These are phyloP conservation scores for Pyrenopolyporus hunteri DNA, from an alignment of 495 filamentous ascomycete species.

Conservation along the genomic window DNA sequence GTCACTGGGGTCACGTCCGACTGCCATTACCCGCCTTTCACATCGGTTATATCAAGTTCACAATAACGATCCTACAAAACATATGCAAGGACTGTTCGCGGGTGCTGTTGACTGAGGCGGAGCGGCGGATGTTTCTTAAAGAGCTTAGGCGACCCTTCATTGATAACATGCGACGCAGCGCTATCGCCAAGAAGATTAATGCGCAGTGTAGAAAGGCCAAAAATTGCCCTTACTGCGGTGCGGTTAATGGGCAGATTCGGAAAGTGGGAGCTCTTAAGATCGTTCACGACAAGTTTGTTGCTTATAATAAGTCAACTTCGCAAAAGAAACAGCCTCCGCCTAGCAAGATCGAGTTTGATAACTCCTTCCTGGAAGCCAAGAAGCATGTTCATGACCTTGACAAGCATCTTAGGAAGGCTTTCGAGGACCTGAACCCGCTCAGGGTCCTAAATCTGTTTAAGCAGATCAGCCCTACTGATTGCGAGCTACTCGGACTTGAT, in stretches of 20 bases:
- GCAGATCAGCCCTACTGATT: slow-evolving; percentile 81
- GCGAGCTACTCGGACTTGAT: slow-evolving; percentile 87
- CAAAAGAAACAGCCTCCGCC: slow-evolving; percentile 79
- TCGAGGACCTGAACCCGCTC: slow-evolving; percentile 92
- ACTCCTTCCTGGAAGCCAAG: slow-evolving; percentile 78
- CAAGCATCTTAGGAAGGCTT: slow-evolving; percentile 84
- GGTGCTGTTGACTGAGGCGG: slow-evolving; percentile 77
- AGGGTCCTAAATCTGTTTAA: slow-evolving; percentile 89
- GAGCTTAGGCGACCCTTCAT: slow-evolving; percentile 80
- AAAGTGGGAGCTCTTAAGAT: slow-evolving; percentile 89
- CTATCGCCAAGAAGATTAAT: slow-evolving; percentile 84
- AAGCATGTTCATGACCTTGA: slow-evolving; percentile 80
- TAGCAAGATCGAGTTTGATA: slow-evolving; percentile 81
- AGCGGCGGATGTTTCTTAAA: slow-evolving; percentile 72
- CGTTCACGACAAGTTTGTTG: slow-evolving; percentile 88
- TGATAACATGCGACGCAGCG: slow-evolving; percentile 79
- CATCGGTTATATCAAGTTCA: slow-evolving; percentile 91
- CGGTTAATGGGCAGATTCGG: slow-evolving; percentile 85
- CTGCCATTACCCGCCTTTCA: slow-evolving; percentile 92
- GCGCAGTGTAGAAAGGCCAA: slow-evolving; percentile 86
- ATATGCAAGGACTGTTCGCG: slow-evolving; percentile 89
- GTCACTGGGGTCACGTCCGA: slow-evolving; percentile 92
- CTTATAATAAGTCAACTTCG: slow-evolving; percentile 84
- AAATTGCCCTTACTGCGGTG: slow-evolving; percentile 74
- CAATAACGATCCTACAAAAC: slow-evolving; percentile 84